Percentiles rank a stretch among this genome's conserved stretches.
Evolutionary conservation across 108 stramenopile species (phyloP).

Genomic region (Nitzschia sp.): DNA sequence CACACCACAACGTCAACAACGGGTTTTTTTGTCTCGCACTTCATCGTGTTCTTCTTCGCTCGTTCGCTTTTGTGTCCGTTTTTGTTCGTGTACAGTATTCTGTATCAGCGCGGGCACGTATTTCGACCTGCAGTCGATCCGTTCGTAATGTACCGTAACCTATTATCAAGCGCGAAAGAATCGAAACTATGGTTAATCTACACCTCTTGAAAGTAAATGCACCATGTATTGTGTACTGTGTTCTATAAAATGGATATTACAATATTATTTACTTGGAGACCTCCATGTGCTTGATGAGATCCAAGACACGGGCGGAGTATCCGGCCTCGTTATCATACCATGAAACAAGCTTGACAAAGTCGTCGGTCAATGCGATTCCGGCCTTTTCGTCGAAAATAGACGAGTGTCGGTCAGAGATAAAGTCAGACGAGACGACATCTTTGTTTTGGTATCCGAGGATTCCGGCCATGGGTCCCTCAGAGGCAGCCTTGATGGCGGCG

Average conservation of each 20-base stretch:
- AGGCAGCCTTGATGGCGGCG: constrained; percentile 91
- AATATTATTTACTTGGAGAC: constrained; percentile 59
- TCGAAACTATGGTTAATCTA: background rate
- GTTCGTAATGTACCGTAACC: too few species aligned
- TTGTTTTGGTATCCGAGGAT: constrained; percentile 93
- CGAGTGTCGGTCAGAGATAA: constrained; percentile 87
- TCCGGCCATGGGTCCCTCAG: constrained; percentile 91
- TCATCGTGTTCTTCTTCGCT: too few species aligned
- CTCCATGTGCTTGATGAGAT: constrained; percentile 96
- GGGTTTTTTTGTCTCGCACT: too few species aligned
- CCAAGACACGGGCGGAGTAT: constrained; percentile 91
- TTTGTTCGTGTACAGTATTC: too few species aligned
- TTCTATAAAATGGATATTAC: too few species aligned
- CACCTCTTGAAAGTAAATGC: background rate
- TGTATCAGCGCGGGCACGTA: too few species aligned
- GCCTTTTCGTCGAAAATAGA: constrained; percentile 98
- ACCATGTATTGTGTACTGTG: background rate
- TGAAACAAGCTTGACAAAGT: constrained; percentile 98
- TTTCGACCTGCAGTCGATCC: too few species aligned
- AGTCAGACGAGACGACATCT: constrained; percentile 94
- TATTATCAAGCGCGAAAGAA: too few species aligned
- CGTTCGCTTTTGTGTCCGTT: too few species aligned
- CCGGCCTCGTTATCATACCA: constrained; percentile 99
- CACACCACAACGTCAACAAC: too few species aligned
- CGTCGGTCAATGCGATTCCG: constrained; percentile 93